Base-by-base conservation (phyloP, 345 rosid species). In the Corchorus olitorius region DNA sequence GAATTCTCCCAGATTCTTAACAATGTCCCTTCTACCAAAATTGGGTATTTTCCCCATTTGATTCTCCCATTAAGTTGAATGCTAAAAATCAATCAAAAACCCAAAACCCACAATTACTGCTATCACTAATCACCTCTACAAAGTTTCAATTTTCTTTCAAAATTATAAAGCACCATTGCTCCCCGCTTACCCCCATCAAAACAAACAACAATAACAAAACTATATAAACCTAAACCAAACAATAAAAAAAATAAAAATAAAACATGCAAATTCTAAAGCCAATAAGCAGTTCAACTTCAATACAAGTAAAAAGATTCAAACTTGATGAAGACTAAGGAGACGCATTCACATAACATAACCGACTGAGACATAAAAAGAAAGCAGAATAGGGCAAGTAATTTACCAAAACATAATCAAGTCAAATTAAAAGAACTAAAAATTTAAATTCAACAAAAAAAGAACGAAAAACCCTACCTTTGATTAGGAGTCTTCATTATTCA, bases 71-170 rank as follows among this genome's bases (percentile, higher is more conserved):
- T 5, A 27, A 33, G 27, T 70, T 9, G 52, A 70, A 34, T 34
- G 43, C 60, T 72, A n/a, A 12, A 37, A 54, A 55, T 55, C 52
- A 39, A 72, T 72, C 64, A 72, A 55, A 72, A 27, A 50, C 27
- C 60, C 6, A 37, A 54, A 20, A 54, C 55, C n/a, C 56, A 67
- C 12, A 45, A 45, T 39, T 62, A 64, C n/a, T 45, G 46, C 17
- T 12, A 67, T 3, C 17, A 46, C 55, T 20, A 48, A 67, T 22
- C 54, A 45, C 49, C n/a, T 45, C 62, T 17, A 6, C 4, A n/a
- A 37, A 41, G 52, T 56, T 72, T 6, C 65, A 58, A 41, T 19
- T 48, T 15, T n/a, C 34, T 37, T 39, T 55, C 64, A 55, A 35
- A 37, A 72, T 41, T 55, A 72, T 12, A 72, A 8, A 16, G 45